A percentile compares a stretch with the other conserved stretches of the same genome.
Conservation (phyloP, 768 basidiomycete species). For the Lyophyllum atratum region DNA sequence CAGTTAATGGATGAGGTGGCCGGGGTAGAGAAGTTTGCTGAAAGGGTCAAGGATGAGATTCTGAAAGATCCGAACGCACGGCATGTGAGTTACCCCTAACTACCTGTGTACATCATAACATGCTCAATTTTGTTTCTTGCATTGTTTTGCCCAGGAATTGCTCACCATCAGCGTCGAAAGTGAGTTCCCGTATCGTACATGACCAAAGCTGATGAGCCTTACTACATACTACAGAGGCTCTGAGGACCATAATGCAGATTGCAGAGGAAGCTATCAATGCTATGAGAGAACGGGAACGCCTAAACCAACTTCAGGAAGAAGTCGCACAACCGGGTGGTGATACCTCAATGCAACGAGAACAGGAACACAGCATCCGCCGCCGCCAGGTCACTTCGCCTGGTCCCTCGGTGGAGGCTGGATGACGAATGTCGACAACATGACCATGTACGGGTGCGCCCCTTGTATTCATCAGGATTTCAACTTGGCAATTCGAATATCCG, state of each 20-base stretch:
- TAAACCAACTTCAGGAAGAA: conserved; percentile 5
- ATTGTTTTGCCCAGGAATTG: conserved; percentile 25
- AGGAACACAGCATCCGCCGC: neutral
- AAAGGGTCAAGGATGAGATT: conserved; percentile 32
- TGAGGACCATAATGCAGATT: conserved; percentile 16
- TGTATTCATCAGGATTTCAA: too few species aligned
- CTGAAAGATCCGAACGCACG: conserved; percentile 33
- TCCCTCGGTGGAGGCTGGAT: neutral
- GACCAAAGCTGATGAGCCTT: neutral
- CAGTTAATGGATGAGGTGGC: conserved; percentile 35
- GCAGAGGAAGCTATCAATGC: conserved; percentile 18
- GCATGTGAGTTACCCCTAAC: conserved; percentile 25
- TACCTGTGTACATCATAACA: neutral
- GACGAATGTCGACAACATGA: too few species aligned
- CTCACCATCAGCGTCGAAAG: conserved; percentile 33
- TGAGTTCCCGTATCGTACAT: conserved; percentile 1
- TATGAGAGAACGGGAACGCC: conserved; percentile 14
- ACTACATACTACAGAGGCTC: conserved; percentile 12
- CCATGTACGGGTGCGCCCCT: too few species aligned
- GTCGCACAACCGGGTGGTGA: neutral
- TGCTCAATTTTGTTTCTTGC: neutral
- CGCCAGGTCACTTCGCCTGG: neutral
- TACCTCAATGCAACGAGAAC: neutral
- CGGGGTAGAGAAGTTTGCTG: conserved; percentile 30
- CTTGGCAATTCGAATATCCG: too few species aligned